Evolutionary conservation across 2,329 filamentous ascomycete genomes (phyloP).

Genomic region (Coniochaeta hoffmannii): DNA sequence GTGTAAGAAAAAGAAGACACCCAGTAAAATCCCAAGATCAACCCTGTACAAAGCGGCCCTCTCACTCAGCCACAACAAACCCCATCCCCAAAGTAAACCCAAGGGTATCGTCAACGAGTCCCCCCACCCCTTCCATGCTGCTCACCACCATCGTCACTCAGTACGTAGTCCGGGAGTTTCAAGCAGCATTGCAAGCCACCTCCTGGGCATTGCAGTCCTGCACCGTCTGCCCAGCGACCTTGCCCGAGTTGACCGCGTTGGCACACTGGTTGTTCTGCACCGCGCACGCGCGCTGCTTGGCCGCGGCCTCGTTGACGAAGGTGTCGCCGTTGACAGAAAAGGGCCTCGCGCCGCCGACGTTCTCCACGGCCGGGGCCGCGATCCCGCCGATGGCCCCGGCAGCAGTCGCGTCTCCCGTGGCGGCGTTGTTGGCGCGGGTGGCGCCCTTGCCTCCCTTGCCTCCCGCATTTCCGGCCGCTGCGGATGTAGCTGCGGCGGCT

Average conservation of each 20-base stretch:
- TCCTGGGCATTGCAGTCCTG: conserved; percentile 51
- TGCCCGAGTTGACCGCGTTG: conserved; percentile 46
- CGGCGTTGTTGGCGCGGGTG: conserved; percentile 4
- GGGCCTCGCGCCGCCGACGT: conserved; percentile 43
- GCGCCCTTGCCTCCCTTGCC: conserved; percentile 7
- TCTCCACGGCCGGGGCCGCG: conserved; percentile 39
- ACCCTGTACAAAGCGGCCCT: neutral
- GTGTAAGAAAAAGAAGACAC: neutral
- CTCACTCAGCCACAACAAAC: neutral
- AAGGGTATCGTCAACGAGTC: neutral
- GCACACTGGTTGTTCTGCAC: conserved; percentile 56
- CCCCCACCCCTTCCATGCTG: neutral
- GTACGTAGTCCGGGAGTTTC: neutral
- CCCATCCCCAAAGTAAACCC: neutral
- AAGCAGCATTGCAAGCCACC: conserved; percentile 26
- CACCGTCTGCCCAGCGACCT: conserved; percentile 29
- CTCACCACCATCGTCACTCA: neutral
- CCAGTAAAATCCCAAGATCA: neutral
- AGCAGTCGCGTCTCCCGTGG: neutral
- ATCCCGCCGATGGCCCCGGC: conserved; percentile 36
- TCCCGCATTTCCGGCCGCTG: neutral
- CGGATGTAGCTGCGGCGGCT: conserved; percentile 2
- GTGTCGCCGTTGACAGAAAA: conserved; percentile 50
- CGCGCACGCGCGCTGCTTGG: conserved; percentile 53
- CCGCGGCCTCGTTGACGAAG: conserved; percentile 48